A percentile compares a stretch with the other conserved stretches of the same genome.
These are phyloP conservation scores for Neoboletus brunneissimus DNA, from an alignment of 768 basidiomycete species.

Conservation along the genomic window DNA sequence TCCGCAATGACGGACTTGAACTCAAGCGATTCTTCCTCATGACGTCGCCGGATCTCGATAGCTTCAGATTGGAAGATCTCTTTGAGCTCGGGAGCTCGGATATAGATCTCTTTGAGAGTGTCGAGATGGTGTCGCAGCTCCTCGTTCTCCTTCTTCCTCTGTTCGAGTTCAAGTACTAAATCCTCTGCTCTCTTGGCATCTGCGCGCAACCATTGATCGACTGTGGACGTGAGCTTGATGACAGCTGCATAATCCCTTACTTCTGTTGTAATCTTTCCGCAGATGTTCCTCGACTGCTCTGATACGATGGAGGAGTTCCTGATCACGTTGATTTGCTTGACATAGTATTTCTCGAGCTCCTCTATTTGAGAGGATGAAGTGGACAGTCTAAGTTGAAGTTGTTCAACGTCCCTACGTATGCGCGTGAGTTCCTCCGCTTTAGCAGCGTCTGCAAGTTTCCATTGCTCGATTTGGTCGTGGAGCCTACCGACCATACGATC, in stretches of 20 bases:
- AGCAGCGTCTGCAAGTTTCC: not conserved
- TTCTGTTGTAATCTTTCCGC: not conserved
- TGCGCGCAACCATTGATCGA: slow-evolving; percentile 6
- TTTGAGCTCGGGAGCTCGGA: not conserved
- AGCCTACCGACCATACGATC: not conserved
- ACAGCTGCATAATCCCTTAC: slow-evolving; percentile 1
- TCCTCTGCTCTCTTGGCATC: slow-evolving; percentile 6
- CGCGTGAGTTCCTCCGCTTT: not conserved
- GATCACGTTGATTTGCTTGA: not conserved
- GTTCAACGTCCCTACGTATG: not conserved
- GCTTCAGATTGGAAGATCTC: not conserved
- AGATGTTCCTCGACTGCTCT: not conserved
- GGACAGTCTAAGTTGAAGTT: not conserved
- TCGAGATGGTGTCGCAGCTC: not conserved
- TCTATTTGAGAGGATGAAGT: not conserved
- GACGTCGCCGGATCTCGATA: not conserved
- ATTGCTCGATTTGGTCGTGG: not conserved
- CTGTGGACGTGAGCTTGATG: slow-evolving; percentile 4
- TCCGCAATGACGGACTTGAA: not conserved
- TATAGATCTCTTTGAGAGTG: slow-evolving; percentile 8
- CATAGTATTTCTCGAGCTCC: not conserved
- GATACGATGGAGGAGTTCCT: not conserved
- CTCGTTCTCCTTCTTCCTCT: slow-evolving; percentile 8
- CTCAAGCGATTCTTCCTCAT: not conserved
- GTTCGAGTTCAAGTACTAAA: not conserved